Base-by-base conservation (phyloP, 495 filamentous ascomycete species). In the Pseudevernia furfuracea region DNA sequence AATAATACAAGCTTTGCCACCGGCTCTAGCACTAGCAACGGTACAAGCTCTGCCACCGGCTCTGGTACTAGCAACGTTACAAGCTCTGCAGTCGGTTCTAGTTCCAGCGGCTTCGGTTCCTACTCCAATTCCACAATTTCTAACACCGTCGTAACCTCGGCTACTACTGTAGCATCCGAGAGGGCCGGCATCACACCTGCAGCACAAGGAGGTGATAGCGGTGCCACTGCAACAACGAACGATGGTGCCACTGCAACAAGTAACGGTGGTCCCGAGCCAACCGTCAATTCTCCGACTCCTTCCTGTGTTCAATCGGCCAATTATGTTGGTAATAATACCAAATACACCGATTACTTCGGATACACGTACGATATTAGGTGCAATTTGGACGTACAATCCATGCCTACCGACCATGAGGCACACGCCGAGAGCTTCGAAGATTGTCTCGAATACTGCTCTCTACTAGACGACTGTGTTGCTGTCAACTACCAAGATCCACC, bases 401-500 rank as follows among this genome's bases (percentile, higher is more conserved):
- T 17, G 19, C 30, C 52, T 10, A 11, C 28, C 14, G 52, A 55
- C 52, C 2, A 21, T 8, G 52, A 55, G 5, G 52, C 30, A 34
- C 10, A 55, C 52, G 28, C 52, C 17, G 52, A 34, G 14, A 34
- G 17, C 17, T 55, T 55, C 52, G 52, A 55, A 7, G 52, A 34
- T 2, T 55, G 52, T 11, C 52, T 55, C 15, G 52, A 55, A 30
- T 55, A 55, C n/a, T 55, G 52, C 52, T 55, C 52, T 30, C 17
- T 55, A 3, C 52, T 32, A 10, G 34, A 17, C 1, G 52, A 34
- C 52, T 55, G 52, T 5, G 30, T 34, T 21, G 52, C 52, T 21
- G 52, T 55, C 52, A 55, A 2, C 17, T 55, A 55, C 52, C 52
- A 55, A 21, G 52, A 55, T 55, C 30, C 52, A 30, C 52, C 30